Base-by-base conservation (phyloP, 345 rosid genomes). In the Corchorus olitorius region DNA sequence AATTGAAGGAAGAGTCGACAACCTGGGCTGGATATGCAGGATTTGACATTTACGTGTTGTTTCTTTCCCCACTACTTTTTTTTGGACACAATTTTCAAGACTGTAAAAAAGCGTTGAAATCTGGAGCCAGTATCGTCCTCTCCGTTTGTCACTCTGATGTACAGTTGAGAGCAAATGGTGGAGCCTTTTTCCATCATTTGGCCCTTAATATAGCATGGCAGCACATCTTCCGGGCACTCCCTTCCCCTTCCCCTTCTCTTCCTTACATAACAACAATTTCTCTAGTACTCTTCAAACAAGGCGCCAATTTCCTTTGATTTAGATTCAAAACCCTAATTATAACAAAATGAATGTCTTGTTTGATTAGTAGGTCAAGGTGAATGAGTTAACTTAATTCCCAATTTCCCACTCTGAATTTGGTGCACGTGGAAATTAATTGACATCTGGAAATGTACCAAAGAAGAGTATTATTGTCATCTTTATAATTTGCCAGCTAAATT, bases 71-170 rank as follows among this genome's bases (percentile, higher is more conserved):
- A 14, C 74, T 76, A 52, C 39, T 35, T 50, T 67, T 60, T 45
- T 52, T 76, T 49, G 64, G 76, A 84, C 93, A 82, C 97, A 88
- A 87, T 80, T 91, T 84, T 88, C 94, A 79, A 88, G 83, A 82
- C 85, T 84, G 83, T 79, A 39, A 80, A 27, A 27, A 83, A 78
- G 87, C 88, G 85, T 91, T 87, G 91, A 89, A 89, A 89, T 84
- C 84, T 87, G 93, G 72, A 91, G 89, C 97, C 82, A 76, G 92
- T 82, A 84, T 89, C 92, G 97, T 88, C 93, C 86, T 88, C 93
- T 91, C 94, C 94, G 82, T 89, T 89, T 89, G 93, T 89, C 94
- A 87, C 89, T 87, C 91, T 85, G 86, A 82, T 82, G 84, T 83
- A 50, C 74, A 70, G 74, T 70, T 8, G 22, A 17, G 72, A 68